Evolutionary conservation across 495 filamentous ascomycete genomes (phyloP), one percentile per base, ranked within the genome.

Genomic region (Arthonia radiata): DNA sequence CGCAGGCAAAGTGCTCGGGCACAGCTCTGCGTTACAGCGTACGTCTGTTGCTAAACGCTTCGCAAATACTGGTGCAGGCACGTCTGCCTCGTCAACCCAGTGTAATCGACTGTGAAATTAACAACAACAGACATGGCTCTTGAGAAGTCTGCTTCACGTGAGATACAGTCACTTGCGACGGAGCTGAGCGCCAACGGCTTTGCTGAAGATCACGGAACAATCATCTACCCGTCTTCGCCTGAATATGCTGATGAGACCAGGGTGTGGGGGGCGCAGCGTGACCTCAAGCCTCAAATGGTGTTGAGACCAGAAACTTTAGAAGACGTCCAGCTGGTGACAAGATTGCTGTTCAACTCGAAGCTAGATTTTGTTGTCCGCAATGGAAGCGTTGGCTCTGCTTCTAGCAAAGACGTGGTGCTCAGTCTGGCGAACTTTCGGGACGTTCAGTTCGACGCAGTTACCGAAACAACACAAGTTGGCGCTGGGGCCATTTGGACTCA

Each of bases 351-450:
- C 27, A 29, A 35, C 11, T 37, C 43, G 3, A 26, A 38, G 10
- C 33, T 48, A 9, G 43, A 46, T 16, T 42, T 48, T 26, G 32
- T 33, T 9, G 24, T 48, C 3, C 37, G 44, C n/a, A 31, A 30
- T 23, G 35, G 35, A 7, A 42, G 44, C 16, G 39, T 35, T 25
- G 44, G 44, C 11, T 35, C 32, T 17, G 35, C 31, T 14, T 46
- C 42, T 2, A 30, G 42, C 1, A 21, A 24, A 5, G 43, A 41
- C 12, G 43, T 44, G 18, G 23, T 46, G 9, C 33, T 46, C 23
- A 44, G 34, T 32, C 33, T 43, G 23, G 33, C 31, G 6, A 38
- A 33, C 16, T 48, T 48, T 25, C 34, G 40, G 13, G 30, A 28
- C 9, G 38, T 44, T 26, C 21, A 26, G 24, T 44, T 48, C 27